phyloP scores from a whole-genome alignment of 2,329 filamentous ascomycete genomes.

The Neopestalotiopsis clavispora region DNA sequence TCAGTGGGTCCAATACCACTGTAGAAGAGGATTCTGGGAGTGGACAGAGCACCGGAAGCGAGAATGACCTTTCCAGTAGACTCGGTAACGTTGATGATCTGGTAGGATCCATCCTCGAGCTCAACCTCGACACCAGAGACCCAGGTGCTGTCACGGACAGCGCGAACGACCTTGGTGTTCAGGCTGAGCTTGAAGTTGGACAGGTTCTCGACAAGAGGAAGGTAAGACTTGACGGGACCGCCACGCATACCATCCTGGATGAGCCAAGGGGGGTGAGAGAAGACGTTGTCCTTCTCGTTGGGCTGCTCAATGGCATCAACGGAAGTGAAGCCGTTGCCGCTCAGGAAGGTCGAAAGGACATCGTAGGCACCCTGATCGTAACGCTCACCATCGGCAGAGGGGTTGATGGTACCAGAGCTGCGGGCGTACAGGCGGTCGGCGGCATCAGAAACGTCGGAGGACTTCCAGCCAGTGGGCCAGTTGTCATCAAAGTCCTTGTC shows the following conservation, averaged over 20 bases:
- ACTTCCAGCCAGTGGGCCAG: constrained; percentile 37
- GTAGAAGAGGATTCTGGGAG: constrained; percentile 60
- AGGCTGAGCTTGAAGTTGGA: constrained; percentile 25
- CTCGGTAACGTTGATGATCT: constrained; percentile 56
- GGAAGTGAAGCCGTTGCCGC: constrained; percentile 21
- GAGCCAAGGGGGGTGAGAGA: constrained; percentile 60
- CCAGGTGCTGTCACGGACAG: constrained; percentile 42
- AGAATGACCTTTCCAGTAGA: constrained; percentile 59
- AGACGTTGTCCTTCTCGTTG: constrained; percentile 24
- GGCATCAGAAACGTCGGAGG: constrained; percentile 30
- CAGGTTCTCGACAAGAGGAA: constrained; percentile 22
- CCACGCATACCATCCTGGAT: constrained; percentile 23
- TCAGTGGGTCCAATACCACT: constrained; percentile 59
- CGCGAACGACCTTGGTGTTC: constrained; percentile 28
- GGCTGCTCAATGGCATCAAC: constrained; percentile 22
- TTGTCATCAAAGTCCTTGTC: constrained; percentile 36
- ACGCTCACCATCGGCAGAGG: constrained; percentile 30
- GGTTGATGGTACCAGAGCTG: constrained; percentile 31
- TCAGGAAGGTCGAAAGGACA: constrained; percentile 23
- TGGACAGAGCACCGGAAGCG: constrained; percentile 60
- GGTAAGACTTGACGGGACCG: constrained; percentile 25
- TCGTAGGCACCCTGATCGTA: constrained; percentile 25
- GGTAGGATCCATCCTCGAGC: constrained; percentile 49
- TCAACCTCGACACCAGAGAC: constrained; percentile 61
- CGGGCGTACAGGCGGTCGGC: constrained; percentile 32